A percentile compares a stretch with the other conserved stretches of the same genome.
Evolutionary conservation across 2,329 filamentous ascomycete species (phyloP).

Genomic region (Pleomassaria siparia): DNA sequence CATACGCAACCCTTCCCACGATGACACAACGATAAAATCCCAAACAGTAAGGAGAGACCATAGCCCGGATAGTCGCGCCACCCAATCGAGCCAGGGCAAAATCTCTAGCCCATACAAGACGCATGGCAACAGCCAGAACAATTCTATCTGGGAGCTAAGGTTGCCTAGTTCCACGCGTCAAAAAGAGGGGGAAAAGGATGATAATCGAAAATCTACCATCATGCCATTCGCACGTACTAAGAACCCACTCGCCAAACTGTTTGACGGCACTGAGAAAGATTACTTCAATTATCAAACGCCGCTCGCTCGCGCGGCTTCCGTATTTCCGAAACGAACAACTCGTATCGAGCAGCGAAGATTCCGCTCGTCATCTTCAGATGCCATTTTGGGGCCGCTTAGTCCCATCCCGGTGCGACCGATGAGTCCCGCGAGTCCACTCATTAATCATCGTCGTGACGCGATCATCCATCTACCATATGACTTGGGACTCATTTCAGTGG

Average conservation of each 20-base stretch:
- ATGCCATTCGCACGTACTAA: slow-evolving; percentile 9
- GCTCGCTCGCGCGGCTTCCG: background rate
- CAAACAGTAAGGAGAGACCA: slow-evolving; percentile 1
- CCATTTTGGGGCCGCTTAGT: slow-evolving; percentile 4
- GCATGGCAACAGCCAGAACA: background rate
- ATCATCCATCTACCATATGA: slow-evolving; percentile 2
- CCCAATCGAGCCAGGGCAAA: background rate
- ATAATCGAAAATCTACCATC: slow-evolving; percentile 11
- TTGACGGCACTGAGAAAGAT: slow-evolving; percentile 18
- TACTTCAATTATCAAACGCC: slow-evolving; percentile 6
- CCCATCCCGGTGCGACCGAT: slow-evolving; percentile 7
- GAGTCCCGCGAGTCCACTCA: slow-evolving; percentile 5
- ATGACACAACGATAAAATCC: background rate
- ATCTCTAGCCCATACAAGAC: background rate
- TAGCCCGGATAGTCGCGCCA: background rate
- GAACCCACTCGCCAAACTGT: slow-evolving; percentile 23
- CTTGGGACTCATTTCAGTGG: background rate
- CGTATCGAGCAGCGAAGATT: background rate
- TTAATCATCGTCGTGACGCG: slow-evolving; percentile 6
- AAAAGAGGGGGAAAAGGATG: slow-evolving; percentile 2
- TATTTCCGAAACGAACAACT: background rate
- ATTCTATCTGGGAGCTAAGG: background rate
- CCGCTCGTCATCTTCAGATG: slow-evolving; percentile 6
- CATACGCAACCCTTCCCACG: background rate
- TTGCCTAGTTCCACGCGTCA: background rate